Evolutionary conservation across 306 rosid species (phyloP), one percentile per base, ranked within the genome.

Genomic region (Prunus padus): DNA sequence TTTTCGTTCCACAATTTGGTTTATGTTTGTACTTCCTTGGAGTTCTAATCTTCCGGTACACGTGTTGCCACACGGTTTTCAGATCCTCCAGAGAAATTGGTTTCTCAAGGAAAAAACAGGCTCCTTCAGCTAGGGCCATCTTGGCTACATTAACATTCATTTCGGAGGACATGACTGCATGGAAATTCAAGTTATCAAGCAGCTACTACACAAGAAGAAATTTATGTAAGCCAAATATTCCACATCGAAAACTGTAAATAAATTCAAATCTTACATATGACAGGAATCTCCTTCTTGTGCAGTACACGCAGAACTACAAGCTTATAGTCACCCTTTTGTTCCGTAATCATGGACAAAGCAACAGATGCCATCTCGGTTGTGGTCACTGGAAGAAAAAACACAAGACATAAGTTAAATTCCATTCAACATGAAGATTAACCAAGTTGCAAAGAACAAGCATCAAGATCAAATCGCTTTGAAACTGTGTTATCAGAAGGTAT

Each of bases 341-440:
- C 46, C n/a, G n/a, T 16, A 56, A 88, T 78, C 81, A 83, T 81
- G 44, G 88, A 84, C 69, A 83, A 60, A 14, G 96, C 96, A 22
- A n/a, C 62, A 2, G 88, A 71, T 73, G 78, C 80, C 45, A 45
- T 47, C 47, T 44, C 46, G 31, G 81, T 63, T 22, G 81, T 47
- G 23, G 86, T 83, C 67, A 88, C 89, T 90, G 76, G 65, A 61
- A 26, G 22, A 57, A 74, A 64, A 51, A 71, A 50, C 19, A 60
- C 8, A n/a, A 16, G 3, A 65, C 40, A 8, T n/a, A 6, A 11
- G 56, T 66, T 30, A 61, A 62, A 44, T 67, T 18, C 28, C 9
- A 42, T 69, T 50, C 14, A 19, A 28, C 26, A 28, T 25, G 10
- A 14, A 25, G 8, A 37, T 40, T 26, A 37, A 70, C 46, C 19